Percentiles rank a stretch among this genome's conserved stretches.
phyloP scores from a whole-genome alignment of 2,329 filamentous ascomycete species.

The Fusarium goolgardi region DNA sequence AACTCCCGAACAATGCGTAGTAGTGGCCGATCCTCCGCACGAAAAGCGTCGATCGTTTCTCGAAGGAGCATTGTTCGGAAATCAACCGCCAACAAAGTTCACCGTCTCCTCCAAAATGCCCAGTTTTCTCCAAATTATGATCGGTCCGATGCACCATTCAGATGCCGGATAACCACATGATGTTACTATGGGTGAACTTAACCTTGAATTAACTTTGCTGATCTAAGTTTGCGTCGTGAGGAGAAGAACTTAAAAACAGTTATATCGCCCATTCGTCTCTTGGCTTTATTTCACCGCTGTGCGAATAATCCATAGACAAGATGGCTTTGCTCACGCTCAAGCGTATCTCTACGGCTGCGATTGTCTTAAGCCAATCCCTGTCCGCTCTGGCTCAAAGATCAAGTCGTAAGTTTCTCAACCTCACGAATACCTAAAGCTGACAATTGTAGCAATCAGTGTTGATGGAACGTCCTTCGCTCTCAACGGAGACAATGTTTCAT shows the following conservation, averaged over 20 bases:
- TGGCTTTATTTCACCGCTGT: background rate
- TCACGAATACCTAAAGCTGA: background rate
- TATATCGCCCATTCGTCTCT: background rate
- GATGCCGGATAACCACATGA: conserved; percentile 3
- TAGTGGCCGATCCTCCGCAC: conserved; percentile 21
- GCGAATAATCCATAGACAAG: background rate
- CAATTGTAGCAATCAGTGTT: conserved; percentile 60
- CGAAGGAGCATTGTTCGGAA: conserved; percentile 17
- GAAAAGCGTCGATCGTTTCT: conserved; percentile 12
- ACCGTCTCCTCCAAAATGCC: conserved; percentile 1
- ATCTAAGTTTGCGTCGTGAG: background rate
- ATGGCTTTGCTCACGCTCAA: conserved; percentile 11
- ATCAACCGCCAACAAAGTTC: background rate
- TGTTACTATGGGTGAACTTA: background rate
- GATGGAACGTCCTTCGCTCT: conserved; percentile 68
- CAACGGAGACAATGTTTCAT: conserved; percentile 67
- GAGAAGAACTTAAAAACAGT: conserved; percentile 2
- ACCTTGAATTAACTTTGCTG: background rate
- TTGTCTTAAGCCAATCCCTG: conserved; percentile 2
- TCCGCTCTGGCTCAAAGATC: conserved; percentile 1
- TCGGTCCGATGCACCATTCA: conserved; percentile 13
- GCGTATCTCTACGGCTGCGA: background rate
- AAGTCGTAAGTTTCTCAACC: background rate
- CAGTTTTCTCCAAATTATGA: conserved; percentile 20
- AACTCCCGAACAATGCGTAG: background rate